phyloP scores from a whole-genome alignment of 2,329 filamentous ascomycete genomes.

The Rhytidhysteron rufulum region DNA sequence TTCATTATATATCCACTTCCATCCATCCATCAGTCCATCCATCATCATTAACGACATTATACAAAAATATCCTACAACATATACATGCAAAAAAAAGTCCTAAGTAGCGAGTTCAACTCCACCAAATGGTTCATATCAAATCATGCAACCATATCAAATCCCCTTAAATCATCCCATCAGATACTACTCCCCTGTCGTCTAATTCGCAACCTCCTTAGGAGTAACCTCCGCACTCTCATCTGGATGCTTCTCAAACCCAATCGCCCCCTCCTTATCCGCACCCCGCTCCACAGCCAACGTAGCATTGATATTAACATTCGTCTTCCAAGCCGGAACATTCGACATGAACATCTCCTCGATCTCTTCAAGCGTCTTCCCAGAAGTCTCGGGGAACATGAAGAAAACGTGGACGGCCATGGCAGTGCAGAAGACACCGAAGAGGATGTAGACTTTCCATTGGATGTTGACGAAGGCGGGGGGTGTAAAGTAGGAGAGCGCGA shows the following conservation, averaged over 20 bases:
- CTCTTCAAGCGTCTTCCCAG: conserved; percentile 72
- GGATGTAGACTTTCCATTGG: conserved; percentile 62
- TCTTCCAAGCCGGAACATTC: conserved; percentile 57
- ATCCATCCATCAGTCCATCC: too few relatives aligned
- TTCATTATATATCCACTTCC: too few relatives aligned
- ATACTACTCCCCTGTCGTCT: too few relatives aligned
- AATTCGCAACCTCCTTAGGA: too few relatives aligned
- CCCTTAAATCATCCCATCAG: too few relatives aligned
- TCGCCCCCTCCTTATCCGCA: conserved; percentile 1
- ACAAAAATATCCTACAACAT: too few relatives aligned
- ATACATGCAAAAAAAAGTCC: too few relatives aligned
- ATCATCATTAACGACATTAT: too few relatives aligned
- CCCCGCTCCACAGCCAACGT: not conserved
- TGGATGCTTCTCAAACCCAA: not conserved
- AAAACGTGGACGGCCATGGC: conserved; percentile 66
- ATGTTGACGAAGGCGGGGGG: conserved; percentile 58
- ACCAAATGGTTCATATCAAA: too few relatives aligned
- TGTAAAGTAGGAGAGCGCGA: conserved; percentile 53
- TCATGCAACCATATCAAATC: too few relatives aligned
- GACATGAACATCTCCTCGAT: conserved; percentile 67
- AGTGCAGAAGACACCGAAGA: conserved; percentile 71
- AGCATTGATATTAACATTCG: conserved; percentile 6
- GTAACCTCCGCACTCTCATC: too few relatives aligned
- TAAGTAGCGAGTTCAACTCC: too few relatives aligned
- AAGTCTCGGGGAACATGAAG: conserved; percentile 64